Base-by-base conservation (phyloP, 208 protist genomes). In the Wallacemonas rigidus region DNA sequence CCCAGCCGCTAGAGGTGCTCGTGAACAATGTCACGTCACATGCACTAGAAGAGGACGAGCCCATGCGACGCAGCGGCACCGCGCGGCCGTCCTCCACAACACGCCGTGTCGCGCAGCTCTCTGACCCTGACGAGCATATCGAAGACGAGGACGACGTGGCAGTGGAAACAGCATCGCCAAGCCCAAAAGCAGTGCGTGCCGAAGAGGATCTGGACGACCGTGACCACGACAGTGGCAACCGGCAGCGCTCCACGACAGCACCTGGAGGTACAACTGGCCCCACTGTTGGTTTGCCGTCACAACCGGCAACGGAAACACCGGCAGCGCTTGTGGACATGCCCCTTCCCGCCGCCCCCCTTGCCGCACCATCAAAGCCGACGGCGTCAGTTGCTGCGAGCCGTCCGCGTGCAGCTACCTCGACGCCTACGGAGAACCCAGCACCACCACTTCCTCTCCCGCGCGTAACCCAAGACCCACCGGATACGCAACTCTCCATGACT, bases 281-380 rank as follows among this genome's bases (percentile, higher is more conserved):
- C 50, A 15, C 48, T 2, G 17, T 72, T 6, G 44, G 58, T 4
- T 50, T 74, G 35, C 71, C 63, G 7, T 50, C 71, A 3, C 44
- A 35, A 60, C 64, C 64, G 3, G 60, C 71, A 40, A 60, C 41
- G 39, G 71, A 54, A 2, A 64, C 54, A 8, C 71, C 71, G 26
- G 60, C 39, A 3, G 45, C 38, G 2, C 45, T 41, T 15, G 45
- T 56, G 1, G 71, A 61, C 11, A 48, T 76, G 60, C 71, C 71
- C 2, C 71, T 57, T 36, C 71, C 71, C 14, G 71, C 71, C 15
- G 71, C 7, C 26, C 71, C 71, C 3, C 63, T 76, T 12, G 14
- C 45, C 38, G 56, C 70, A n/a, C 47, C 70, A 8, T 44, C 68
- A 15, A 67, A 67, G 70, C 47, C 70, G 43, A 14, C 35, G 36